Evolutionary conservation across 106 monocot genomes (phyloP).

Genomic region (Apostasia shenzhenica): DNA sequence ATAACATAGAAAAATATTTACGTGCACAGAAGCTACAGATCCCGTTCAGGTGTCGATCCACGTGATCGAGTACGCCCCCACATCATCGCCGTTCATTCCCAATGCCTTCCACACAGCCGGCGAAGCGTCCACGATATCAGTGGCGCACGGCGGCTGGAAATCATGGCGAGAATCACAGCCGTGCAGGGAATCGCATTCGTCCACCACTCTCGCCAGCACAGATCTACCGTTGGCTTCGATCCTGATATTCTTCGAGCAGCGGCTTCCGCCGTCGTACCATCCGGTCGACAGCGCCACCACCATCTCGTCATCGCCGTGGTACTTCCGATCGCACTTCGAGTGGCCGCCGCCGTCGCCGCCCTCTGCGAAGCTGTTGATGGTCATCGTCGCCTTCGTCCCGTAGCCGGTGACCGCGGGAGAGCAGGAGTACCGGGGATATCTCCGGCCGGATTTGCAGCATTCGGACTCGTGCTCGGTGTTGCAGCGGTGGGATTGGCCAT

Average conservation of each 20-base stretch:
- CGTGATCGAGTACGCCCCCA: conserved; percentile 8
- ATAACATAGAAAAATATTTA: too few relatives aligned
- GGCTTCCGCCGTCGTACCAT: conserved; percentile 28
- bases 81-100: conserved; percentile 2
- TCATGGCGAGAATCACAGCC: conserved; percentile 34
- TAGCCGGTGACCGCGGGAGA: conserved; percentile 21
- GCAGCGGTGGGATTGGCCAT: conserved; percentile 9
- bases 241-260: conserved; percentile 17
- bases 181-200: conserved; percentile 36
- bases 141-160: conserved; percentile 24
- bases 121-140: conserved; percentile 29
- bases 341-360: conserved; percentile 30
- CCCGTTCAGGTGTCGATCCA: conserved; percentile 15
- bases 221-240: conserved; percentile 30
- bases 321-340: conserved; percentile 27
- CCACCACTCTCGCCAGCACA: conserved; percentile 30
- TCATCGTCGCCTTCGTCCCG: conserved; percentile 13
- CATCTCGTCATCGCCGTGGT: conserved; percentile 22
- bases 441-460: conserved; percentile 13
- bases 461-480: conserved; percentile 16
- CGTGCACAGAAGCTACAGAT: too few relatives aligned
- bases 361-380: conserved; percentile 23
- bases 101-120: conserved; percentile 31
- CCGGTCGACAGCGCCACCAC: conserved; percentile 29
- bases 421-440: conserved; percentile 29